Conservation (phyloP, 371 early-diverging fungal genomes). For the Mortierella sp. region DNA sequence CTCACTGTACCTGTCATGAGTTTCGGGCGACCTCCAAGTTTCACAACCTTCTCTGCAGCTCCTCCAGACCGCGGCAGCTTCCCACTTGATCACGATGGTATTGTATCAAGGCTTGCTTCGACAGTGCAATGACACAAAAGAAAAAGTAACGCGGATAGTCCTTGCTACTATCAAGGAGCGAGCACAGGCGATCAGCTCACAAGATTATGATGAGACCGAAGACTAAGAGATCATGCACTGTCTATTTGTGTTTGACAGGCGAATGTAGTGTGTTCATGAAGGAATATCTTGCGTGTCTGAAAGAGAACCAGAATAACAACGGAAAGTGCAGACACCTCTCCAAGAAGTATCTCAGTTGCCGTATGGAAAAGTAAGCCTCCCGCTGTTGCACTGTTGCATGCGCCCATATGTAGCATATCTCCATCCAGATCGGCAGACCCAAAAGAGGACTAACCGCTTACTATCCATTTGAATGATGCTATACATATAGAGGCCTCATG, state of each 20-base stretch:
- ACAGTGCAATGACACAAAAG: too few species aligned
- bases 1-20: slow-evolving; percentile 68
- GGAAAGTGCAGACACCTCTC: slow-evolving; percentile 77
- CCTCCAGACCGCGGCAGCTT: slow-evolving; percentile 86
- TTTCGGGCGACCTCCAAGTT: slow-evolving; percentile 73
- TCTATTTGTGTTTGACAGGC: slow-evolving; percentile 55
- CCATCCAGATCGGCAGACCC: not conserved
- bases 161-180: too few species aligned
- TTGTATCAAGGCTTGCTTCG: too few species aligned
- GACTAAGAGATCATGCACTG: too few species aligned
- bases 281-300: slow-evolving; percentile 80
- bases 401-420: not conserved
- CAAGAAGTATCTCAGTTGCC: slow-evolving; percentile 78
- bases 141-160: too few species aligned
- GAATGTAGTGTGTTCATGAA: slow-evolving; percentile 80
- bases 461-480: not conserved
- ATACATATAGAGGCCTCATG: slow-evolving; percentile 71
- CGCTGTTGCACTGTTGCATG: not conserved
- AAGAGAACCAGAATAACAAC: slow-evolving; percentile 74
- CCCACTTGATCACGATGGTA: slow-evolving; percentile 83
- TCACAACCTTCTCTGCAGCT: slow-evolving; percentile 66
- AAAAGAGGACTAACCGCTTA: not conserved
- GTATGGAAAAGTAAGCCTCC: slow-evolving; percentile 81
- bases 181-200: too few species aligned
- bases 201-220: too few species aligned